Base-by-base conservation (phyloP, 176 grass and related monocot species). In the Miscanthus lutarioriparius region DNA sequence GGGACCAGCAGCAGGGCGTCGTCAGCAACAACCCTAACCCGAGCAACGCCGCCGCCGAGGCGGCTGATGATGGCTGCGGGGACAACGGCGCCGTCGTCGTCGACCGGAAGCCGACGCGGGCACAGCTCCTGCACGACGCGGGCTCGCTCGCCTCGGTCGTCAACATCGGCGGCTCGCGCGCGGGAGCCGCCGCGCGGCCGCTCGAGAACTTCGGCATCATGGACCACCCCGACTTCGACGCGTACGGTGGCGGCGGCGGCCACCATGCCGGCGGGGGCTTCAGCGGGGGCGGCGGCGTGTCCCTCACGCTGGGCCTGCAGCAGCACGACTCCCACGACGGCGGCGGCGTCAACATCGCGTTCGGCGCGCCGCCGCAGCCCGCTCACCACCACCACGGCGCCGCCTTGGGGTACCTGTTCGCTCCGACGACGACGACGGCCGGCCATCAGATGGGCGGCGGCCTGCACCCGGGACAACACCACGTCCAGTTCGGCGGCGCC, bases 291-390 rank as follows among this genome's bases (percentile, higher is more conserved):
- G 88, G 85, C 22, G 80, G 87, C 59, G 94, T 97, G 69, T 94
- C 94, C 9, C 87, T 97, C 19, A 97, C 94, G 38, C 87, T 97
- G 47, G 94, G 94, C 45, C 84, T 97, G 65, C 91, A 94, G 88
- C 94, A 94, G 39, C 91, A 97, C 91, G 90, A 72, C 36, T 51
- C 89, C 28, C 84, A 70, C 83, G 66, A 35, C 82, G 65, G 48
- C 54, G 86, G 61, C 61, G 86, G 61, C 61, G 61, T 27, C 61
- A 93, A 87, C 88, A 74, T 93, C 91, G 38, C 92, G 40, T 86
- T 93, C 91, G 79, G 78, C 78, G 65, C 87, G 74, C 84, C 83
- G 75, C 36, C 85, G 73, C 39, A 66, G 56, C 26, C 86, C 48
- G 23, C 48, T 2, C 76, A 70, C 72, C 71, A 70, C 72, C 71